Conservation (phyloP, 768 basidiomycete genomes). For the Leccinum longicurvipes region DNA sequence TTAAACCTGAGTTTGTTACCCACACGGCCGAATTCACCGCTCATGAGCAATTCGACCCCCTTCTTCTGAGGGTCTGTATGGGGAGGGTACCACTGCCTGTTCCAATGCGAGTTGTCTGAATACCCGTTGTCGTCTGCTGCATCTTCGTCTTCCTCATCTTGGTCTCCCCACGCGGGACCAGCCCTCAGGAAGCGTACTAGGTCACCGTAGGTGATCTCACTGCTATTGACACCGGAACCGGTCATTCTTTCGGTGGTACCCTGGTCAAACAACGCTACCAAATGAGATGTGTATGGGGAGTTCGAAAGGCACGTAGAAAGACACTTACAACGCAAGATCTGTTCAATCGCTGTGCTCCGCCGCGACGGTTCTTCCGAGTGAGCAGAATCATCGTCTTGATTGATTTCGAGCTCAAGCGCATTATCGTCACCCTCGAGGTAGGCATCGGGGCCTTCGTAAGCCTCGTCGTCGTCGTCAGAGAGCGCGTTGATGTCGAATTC, state of each 20-base stretch:
- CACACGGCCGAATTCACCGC: slow-evolving; percentile 79
- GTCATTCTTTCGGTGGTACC: slow-evolving; percentile 9
- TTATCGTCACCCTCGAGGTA: slow-evolving; percentile 34
- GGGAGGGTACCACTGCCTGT: slow-evolving; percentile 34
- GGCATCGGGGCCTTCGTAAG: slow-evolving; percentile 34
- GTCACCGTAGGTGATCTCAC: slow-evolving; percentile 23
- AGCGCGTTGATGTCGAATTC: slow-evolving; percentile 18
- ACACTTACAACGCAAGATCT: slow-evolving; percentile 31
- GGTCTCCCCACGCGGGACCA: slow-evolving; percentile 21
- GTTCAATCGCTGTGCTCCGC: slow-evolving; percentile 16
- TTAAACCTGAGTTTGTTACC: slow-evolving; percentile 45
- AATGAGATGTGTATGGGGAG: slow-evolving; percentile 4
- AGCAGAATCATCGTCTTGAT: slow-evolving; percentile 19
- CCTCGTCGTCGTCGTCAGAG: slow-evolving; percentile 33
- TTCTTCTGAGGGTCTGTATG: slow-evolving; percentile 57
- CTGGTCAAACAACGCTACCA: slow-evolving; percentile 26
- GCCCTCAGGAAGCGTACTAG: slow-evolving; percentile 22
- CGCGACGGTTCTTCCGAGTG: not conserved
- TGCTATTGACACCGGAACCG: not conserved
- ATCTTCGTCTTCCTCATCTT: slow-evolving; percentile 42
- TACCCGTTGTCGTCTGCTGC: slow-evolving; percentile 34
- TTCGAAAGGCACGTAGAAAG: not conserved
- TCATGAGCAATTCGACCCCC: slow-evolving; percentile 63
- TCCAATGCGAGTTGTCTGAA: slow-evolving; percentile 23
- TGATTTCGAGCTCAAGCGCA: slow-evolving; percentile 33